Evolutionary conservation across 2,329 filamentous ascomycete species (phyloP).

Genomic region (Ophiostoma piceae): DNA sequence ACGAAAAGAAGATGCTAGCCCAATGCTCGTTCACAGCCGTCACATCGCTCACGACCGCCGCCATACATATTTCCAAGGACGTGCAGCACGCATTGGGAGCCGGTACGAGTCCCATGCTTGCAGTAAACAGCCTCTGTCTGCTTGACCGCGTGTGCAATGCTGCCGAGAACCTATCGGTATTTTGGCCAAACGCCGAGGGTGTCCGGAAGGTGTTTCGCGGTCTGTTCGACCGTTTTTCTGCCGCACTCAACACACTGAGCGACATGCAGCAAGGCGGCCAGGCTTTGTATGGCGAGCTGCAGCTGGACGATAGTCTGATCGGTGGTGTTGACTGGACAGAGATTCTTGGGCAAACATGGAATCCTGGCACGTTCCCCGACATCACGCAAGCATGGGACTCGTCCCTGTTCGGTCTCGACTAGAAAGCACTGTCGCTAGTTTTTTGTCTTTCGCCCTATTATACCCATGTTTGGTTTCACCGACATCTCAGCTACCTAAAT

Average conservation of each 20-base stretch:
- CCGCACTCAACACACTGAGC: not conserved
- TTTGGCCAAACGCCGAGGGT: constrained; percentile 24
- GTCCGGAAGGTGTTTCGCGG: constrained; percentile 21
- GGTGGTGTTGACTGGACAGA: constrained; percentile 21
- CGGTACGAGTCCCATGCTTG: constrained; percentile 14
- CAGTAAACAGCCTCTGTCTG: constrained; percentile 17
- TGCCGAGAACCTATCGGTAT: constrained; percentile 17
- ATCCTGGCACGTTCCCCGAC: constrained; percentile 5
- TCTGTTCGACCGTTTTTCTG: constrained; percentile 19
- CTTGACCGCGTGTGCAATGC: constrained; percentile 20
- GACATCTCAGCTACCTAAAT: too few relatives aligned
- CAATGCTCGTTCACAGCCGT: constrained; percentile 21
- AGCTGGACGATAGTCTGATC: not conserved
- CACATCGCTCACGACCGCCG: constrained; percentile 20
- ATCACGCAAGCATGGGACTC: constrained; percentile 16
- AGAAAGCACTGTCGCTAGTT: too few relatives aligned
- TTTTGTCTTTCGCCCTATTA: too few relatives aligned
- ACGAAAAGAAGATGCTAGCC: constrained; percentile 13
- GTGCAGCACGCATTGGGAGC: constrained; percentile 17
- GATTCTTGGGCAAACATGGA: constrained; percentile 22
- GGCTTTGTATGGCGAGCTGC: not conserved
- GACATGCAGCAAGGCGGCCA: not conserved
- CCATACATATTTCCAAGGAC: constrained; percentile 22
- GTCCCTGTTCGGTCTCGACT: constrained; percentile 17
- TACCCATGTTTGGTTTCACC: not conserved